These are phyloP conservation scores for Crucibulum laeve DNA, from an alignment of 768 basidiomycete species.

Conservation along the genomic window DNA sequence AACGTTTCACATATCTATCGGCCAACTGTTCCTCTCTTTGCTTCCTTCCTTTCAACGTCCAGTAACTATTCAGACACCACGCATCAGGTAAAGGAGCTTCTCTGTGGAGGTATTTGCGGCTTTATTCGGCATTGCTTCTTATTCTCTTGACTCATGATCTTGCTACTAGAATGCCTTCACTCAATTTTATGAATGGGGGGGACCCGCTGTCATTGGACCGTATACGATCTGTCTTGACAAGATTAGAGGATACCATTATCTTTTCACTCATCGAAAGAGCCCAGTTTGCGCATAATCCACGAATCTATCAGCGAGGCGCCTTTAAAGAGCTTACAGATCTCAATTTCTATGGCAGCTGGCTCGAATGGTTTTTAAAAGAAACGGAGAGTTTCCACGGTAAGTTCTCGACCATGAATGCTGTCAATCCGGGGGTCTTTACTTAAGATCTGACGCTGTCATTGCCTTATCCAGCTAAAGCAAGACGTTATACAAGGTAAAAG, in stretches of 20 bases:
- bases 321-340: conserved; percentile 74
- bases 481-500: conserved; percentile 85
- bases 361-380: conserved; percentile 97
- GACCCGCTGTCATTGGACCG: conserved; percentile 86
- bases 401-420: conserved; percentile 16
- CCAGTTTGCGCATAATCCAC: conserved; percentile 91
- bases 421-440: conserved; percentile 4
- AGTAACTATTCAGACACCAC: too few species aligned
- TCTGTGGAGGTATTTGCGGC: conserved; percentile 13
- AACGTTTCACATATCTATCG: too few species aligned
- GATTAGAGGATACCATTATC: conserved; percentile 98
- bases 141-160: not conserved
- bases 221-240: conserved; percentile 81
- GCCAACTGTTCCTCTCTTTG: not conserved
- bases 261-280: conserved; percentile 96
- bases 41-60: not conserved
- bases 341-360: conserved; percentile 84
- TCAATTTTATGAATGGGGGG: conserved; percentile 71
- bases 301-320: conserved; percentile 77
- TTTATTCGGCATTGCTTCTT: conserved; percentile 14
- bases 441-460: not conserved
- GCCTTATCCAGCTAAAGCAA: conserved; percentile 73
- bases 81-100: too few species aligned
- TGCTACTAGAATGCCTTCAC: conserved; percentile 40
- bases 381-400: conserved; percentile 92